Evolutionary conservation across 2,329 filamentous ascomycete genomes (phyloP).

Genomic region (Septoria petroselini): DNA sequence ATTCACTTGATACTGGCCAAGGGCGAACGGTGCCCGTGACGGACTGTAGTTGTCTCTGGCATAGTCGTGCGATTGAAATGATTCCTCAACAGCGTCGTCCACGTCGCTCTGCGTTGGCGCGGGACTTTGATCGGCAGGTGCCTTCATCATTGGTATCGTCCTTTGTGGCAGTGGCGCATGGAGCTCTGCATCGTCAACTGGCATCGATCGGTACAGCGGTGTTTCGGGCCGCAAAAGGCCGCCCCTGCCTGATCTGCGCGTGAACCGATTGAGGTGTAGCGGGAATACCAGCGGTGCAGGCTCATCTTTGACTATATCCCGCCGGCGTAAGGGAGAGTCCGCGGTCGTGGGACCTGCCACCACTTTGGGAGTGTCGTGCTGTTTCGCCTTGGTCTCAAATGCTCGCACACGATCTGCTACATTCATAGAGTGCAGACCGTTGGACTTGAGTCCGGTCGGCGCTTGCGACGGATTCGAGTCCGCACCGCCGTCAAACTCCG

Average conservation of each 20-base stretch:
- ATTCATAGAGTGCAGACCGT: constrained; percentile 6
- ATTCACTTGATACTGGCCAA: neutral
- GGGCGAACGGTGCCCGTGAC: neutral
- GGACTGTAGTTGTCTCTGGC: neutral
- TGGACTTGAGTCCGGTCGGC: neutral
- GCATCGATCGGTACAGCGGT: constrained; percentile 26
- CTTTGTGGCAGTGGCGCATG: constrained; percentile 29
- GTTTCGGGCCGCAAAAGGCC: constrained; percentile 28
- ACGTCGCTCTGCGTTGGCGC: neutral
- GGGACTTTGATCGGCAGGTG: constrained; percentile 4
- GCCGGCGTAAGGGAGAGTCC: constrained; percentile 1
- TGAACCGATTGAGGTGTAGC: constrained; percentile 31
- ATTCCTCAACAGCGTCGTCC: neutral
- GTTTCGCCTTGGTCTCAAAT: constrained; percentile 22
- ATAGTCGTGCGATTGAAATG: neutral
- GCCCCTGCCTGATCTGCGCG: constrained; percentile 26
- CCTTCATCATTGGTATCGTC: constrained; percentile 19
- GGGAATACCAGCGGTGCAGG: constrained; percentile 30
- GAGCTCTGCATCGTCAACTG: constrained; percentile 23
- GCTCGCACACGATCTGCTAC: constrained; percentile 24
- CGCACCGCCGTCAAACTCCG: constrained; percentile 18
- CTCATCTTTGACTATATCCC: neutral
- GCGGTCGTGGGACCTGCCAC: neutral
- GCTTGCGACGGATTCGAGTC: constrained; percentile 13
- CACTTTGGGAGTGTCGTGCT: neutral